A percentile compares a stretch with the other conserved stretches of the same genome.
Evolutionary conservation across 2,329 filamentous ascomycete species (phyloP).

Genomic region (Ustulina deusta): DNA sequence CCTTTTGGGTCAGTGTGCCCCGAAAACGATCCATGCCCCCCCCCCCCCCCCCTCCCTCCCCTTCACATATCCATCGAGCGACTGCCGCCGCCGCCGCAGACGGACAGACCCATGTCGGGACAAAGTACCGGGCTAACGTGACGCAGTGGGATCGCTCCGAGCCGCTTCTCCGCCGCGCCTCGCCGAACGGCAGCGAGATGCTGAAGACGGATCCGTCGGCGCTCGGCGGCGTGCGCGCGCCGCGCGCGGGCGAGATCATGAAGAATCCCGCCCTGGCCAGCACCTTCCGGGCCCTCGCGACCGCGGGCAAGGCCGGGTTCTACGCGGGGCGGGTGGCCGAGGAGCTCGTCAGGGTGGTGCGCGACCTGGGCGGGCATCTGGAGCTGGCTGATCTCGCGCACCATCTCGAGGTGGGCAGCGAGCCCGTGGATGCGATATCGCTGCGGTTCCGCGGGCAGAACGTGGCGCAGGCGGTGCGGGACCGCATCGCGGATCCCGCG

Average conservation of each 20-base stretch:
- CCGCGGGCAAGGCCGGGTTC: conserved; percentile 89
- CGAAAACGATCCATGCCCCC: too few species aligned
- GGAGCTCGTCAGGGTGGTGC: conserved; percentile 81
- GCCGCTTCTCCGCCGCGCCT: conserved; percentile 73
- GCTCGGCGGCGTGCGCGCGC: conserved; percentile 77
- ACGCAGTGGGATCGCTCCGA: conserved; percentile 79
- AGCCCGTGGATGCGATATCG: conserved; percentile 87
- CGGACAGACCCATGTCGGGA: background rate
- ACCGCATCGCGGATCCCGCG: conserved; percentile 51
- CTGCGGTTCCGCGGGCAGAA: conserved; percentile 79
- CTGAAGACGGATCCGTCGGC: conserved; percentile 80
- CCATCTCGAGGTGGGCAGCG: conserved; percentile 75
- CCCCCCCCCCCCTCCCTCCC: background rate
- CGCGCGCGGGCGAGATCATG: conserved; percentile 86
- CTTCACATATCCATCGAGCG: background rate
- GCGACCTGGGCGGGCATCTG: conserved; percentile 80
- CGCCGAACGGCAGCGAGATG: conserved; percentile 88
- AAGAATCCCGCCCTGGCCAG: conserved; percentile 83
- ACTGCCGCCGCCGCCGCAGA: too few species aligned
- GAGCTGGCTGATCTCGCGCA: conserved; percentile 83
- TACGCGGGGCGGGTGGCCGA: conserved; percentile 88
- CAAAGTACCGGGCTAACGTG: background rate
- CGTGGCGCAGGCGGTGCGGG: conserved; percentile 47
- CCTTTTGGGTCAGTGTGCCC: conserved; percentile 68
- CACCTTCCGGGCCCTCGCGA: conserved; percentile 83